phyloP scores from a whole-genome alignment of 2,329 filamentous ascomycete genomes.

The Colletotrichum graminicola region DNA sequence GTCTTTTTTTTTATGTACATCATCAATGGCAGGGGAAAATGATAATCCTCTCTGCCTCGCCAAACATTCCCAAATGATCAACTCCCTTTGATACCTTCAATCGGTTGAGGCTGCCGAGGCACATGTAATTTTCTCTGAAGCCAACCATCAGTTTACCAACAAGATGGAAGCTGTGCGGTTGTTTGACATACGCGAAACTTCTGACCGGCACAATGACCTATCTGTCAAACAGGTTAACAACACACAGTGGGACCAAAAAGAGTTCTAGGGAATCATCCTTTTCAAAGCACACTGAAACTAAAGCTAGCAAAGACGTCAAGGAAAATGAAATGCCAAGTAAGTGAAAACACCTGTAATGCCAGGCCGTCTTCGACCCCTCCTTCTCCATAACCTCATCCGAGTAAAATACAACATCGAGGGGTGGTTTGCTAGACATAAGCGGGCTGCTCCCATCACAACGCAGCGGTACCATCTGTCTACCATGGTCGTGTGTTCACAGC shows the following conservation, averaged over 20 bases:
- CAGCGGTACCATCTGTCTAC: constrained; percentile 4
- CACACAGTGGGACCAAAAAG: not conserved
- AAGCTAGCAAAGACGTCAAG: constrained; percentile 47
- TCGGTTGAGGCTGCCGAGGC: not conserved
- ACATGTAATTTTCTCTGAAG: not conserved
- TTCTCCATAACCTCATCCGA: constrained; percentile 43
- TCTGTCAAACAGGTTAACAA: not conserved
- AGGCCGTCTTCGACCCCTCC: constrained; percentile 46
- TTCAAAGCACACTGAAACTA: constrained; percentile 38
- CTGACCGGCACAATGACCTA: not conserved
- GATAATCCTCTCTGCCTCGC: not conserved
- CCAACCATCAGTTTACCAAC: not conserved
- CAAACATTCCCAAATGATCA: not conserved
- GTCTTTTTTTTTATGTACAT: constrained; percentile 35
- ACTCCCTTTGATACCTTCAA: not conserved
- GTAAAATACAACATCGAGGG: constrained; percentile 55
- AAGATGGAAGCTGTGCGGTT: not conserved
- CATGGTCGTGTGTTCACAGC: constrained; percentile 11
- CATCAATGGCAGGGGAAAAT: constrained; percentile 28
- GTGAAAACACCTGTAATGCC: constrained; percentile 47
- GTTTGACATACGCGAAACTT: not conserved
- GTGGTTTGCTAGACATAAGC: constrained; percentile 19
- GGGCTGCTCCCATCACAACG: constrained; percentile 6
- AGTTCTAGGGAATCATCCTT: constrained; percentile 33
- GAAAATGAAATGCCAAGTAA: constrained; percentile 57